Conservation (phyloP, 345 rosid species). For the Citrus inodora region DNA sequence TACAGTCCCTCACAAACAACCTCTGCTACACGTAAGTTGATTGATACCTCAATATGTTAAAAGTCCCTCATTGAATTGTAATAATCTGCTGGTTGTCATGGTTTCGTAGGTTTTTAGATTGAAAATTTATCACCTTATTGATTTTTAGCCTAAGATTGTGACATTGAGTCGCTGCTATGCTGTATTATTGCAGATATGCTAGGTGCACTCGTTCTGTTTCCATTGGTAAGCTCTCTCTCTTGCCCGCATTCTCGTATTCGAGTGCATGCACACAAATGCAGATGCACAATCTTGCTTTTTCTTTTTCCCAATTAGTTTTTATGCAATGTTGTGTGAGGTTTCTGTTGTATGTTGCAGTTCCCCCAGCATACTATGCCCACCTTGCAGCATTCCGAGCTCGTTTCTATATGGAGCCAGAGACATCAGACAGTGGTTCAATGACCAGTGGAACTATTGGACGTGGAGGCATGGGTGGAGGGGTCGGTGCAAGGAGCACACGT, state of each 20-base stretch:
- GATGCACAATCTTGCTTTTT: not conserved
- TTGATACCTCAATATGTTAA: not conserved
- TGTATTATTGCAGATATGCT: constrained; percentile 59
- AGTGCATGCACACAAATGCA: not conserved
- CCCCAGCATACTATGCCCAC: constrained; percentile 97
- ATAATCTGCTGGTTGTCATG: not conserved
- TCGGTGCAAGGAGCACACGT: constrained; percentile 46
- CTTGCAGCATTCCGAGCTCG: constrained; percentile 97
- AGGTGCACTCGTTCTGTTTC: constrained; percentile 98
- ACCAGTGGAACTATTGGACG: constrained; percentile 69
- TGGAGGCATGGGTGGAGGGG: constrained; percentile 53
- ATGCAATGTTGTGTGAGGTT: not conserved
- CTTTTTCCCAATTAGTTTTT: not conserved
- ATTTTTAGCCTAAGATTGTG: not conserved
- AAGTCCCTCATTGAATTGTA: not conserved
- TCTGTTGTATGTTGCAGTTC: constrained; percentile 47
- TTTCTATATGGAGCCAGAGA: constrained; percentile 98
- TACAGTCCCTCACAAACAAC: constrained; percentile 89
- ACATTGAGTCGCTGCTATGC: not conserved
- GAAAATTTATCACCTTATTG: not conserved
- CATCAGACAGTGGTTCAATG: constrained; percentile 95
- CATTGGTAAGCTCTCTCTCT: constrained; percentile 53
- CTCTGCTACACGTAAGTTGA: constrained; percentile 85
- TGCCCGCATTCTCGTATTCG: not conserved
- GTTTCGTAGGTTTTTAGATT: not conserved